Percentiles rank a stretch among this genome's conserved stretches.
Evolutionary conservation across 148 eudicot species (phyloP).

Genomic region (Rhododendron ferrugineum): DNA sequence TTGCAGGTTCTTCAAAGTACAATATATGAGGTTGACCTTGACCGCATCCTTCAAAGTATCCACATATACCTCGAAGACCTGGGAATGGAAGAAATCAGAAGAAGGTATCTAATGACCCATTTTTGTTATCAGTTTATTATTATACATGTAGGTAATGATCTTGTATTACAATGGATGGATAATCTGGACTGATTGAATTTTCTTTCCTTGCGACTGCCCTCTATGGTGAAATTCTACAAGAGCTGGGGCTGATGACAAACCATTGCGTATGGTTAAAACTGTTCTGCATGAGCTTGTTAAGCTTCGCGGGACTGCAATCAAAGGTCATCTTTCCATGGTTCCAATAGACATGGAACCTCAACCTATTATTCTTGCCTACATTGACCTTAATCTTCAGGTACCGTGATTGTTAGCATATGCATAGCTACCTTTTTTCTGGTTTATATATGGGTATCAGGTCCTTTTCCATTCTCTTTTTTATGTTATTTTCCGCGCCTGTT

Average conservation of each 20-base stretch:
- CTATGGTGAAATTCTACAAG: constrained; percentile 24
- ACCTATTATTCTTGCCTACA: constrained; percentile 96
- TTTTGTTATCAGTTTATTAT: not conserved
- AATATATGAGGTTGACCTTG: constrained; percentile 89
- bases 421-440: not conserved
- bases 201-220: not conserved
- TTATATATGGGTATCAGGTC: not conserved
- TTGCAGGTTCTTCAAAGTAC: constrained; percentile 92
- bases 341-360: constrained; percentile 96
- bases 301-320: constrained; percentile 94
- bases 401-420: not conserved
- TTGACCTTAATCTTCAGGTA: constrained; percentile 98
- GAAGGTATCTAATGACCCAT: constrained; percentile 47
- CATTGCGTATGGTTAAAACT: constrained; percentile 98
- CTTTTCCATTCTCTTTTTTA: not conserved
- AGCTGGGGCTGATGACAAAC: constrained; percentile 99
- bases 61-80: constrained; percentile 91
- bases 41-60: constrained; percentile 91
- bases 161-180: not conserved
- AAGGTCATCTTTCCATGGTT: constrained; percentile 95
- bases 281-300: constrained; percentile 98
- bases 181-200: not conserved
- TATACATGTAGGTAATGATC: not conserved
- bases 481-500: not conserved
- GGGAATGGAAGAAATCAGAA: constrained; percentile 98